phyloP scores from a whole-genome alignment of 2,329 filamentous ascomycete genomes.

The Sporothrix pallida region DNA sequence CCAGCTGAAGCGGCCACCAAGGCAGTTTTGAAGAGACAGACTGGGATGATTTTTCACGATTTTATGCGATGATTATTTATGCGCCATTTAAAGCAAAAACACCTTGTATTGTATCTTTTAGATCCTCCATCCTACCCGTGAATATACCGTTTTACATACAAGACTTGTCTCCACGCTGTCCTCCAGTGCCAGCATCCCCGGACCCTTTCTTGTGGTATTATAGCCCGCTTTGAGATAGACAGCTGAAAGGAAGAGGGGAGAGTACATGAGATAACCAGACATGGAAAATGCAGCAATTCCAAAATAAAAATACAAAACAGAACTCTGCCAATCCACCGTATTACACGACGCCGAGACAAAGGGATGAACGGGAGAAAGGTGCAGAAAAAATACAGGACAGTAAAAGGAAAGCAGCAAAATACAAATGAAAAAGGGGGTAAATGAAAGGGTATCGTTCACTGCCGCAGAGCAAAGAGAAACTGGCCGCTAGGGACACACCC shows the following conservation, averaged over 20 bases:
- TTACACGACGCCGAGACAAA: conserved; percentile 10
- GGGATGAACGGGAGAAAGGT: background rate
- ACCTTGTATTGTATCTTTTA: conserved; percentile 23
- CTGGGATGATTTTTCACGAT: background rate
- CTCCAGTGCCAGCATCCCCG: background rate
- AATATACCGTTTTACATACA: conserved; percentile 15
- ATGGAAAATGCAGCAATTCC: conserved; percentile 1
- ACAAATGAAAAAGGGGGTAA: background rate
- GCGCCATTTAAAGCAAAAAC: background rate
- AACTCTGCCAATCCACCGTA: background rate
- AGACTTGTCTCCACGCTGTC: background rate
- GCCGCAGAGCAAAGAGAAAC: conserved; percentile 20
- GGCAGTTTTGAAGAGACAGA: background rate
- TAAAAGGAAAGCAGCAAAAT: too few species aligned
- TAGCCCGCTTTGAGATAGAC: conserved; percentile 9
- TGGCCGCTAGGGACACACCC: background rate
- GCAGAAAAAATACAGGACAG: background rate
- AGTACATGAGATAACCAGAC: background rate
- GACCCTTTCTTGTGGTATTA: conserved; percentile 1
- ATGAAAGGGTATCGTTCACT: conserved; percentile 23
- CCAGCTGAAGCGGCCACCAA: conserved; percentile 47
- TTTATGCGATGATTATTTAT: background rate
- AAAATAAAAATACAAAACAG: conserved; percentile 16
- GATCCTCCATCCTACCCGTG: background rate
- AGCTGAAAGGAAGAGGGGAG: background rate